These are phyloP conservation scores for Clarireedia homoeocarpa DNA, from an alignment of 2,329 filamentous ascomycete species.

Conservation along the genomic window DNA sequence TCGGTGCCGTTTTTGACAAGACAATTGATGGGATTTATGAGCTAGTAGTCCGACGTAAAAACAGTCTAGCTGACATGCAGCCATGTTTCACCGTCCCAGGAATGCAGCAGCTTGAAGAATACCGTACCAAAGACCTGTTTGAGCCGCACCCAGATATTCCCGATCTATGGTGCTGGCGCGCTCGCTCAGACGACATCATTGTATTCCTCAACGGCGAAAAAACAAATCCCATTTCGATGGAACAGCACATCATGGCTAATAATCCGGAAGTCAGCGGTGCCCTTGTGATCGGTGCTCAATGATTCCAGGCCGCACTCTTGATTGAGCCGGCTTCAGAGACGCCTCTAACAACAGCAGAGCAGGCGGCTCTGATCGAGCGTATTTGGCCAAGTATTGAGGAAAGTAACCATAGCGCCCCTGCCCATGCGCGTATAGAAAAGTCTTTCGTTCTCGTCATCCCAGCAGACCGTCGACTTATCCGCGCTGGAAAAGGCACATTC, in stretches of 20 bases:
- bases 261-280: slow-evolving; percentile 26
- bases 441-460: slow-evolving; percentile 25
- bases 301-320: slow-evolving; percentile 31
- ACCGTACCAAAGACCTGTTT: slow-evolving; percentile 33
- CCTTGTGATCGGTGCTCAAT: slow-evolving; percentile 28
- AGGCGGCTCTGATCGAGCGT: background rate
- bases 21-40: background rate
- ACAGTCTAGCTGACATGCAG: background rate
- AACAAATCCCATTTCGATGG: slow-evolving; percentile 31
- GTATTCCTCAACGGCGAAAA: slow-evolving; percentile 37
- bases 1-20: background rate
- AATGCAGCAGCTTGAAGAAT: slow-evolving; percentile 22
- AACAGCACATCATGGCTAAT: background rate
- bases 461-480: slow-evolving; percentile 27
- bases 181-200: slow-evolving; percentile 35
- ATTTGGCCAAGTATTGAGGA: slow-evolving; percentile 27
- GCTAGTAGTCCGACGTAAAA: background rate
- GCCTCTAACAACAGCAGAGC: background rate
- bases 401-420: slow-evolving; percentile 24
- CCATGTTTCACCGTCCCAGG: slow-evolving; percentile 25
- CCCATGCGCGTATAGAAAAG: slow-evolving; percentile 25
- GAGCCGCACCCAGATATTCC: slow-evolving; percentile 22
- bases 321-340: slow-evolving; percentile 24
- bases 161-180: slow-evolving; percentile 30
- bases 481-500: slow-evolving; percentile 31